These are phyloP conservation scores for Lanmaoa pseudosensibilis DNA, from an alignment of 768 basidiomycete species.

Conservation along the genomic window DNA sequence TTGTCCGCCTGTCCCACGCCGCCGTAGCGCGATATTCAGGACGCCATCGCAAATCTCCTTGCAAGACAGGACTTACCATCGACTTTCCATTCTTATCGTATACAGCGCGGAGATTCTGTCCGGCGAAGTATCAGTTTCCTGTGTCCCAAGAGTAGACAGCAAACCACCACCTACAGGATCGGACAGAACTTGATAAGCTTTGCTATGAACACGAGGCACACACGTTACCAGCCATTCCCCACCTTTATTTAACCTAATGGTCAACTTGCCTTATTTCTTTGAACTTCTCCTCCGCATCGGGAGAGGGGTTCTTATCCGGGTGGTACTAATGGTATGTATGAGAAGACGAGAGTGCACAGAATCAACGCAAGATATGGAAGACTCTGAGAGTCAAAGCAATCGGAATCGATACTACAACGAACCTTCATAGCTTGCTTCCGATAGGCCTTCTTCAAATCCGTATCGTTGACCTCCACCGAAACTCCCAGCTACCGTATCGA, in stretches of 20 bases:
- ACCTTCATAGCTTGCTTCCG: conserved; percentile 93
- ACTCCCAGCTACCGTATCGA: conserved; percentile 59
- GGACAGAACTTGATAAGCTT: conserved; percentile 93
- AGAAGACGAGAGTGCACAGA: background rate
- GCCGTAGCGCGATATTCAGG: conserved; percentile 1
- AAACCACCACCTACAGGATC: conserved; percentile 59
- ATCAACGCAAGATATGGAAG: background rate
- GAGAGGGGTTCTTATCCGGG: conserved; percentile 91
- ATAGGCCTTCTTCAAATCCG: conserved; percentile 91
- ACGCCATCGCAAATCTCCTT: conserved; percentile 3
- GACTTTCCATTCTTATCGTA: conserved; percentile 96
- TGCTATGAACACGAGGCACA: conserved; percentile 46
- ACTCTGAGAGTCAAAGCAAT: background rate
- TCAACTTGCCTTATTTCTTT: conserved; percentile 83
- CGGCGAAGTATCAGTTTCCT: conserved; percentile 7
- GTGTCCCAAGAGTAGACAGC: conserved; percentile 8
- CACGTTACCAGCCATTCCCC: conserved; percentile 17
- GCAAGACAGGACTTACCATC: conserved; percentile 52
- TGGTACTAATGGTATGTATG: conserved; percentile 62
- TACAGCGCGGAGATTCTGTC: conserved; percentile 77
- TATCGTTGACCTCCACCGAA: conserved; percentile 69
- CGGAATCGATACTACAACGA: conserved; percentile 19
- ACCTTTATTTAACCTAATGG: conserved; percentile 11
- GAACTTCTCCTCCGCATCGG: conserved; percentile 95
- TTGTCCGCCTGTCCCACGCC: conserved; percentile 56